Evolutionary conservation across 805 yeast genomes (phyloP), one percentile per base, ranked within the genome.

Genomic region (Jamesozyma jinghongensis): DNA sequence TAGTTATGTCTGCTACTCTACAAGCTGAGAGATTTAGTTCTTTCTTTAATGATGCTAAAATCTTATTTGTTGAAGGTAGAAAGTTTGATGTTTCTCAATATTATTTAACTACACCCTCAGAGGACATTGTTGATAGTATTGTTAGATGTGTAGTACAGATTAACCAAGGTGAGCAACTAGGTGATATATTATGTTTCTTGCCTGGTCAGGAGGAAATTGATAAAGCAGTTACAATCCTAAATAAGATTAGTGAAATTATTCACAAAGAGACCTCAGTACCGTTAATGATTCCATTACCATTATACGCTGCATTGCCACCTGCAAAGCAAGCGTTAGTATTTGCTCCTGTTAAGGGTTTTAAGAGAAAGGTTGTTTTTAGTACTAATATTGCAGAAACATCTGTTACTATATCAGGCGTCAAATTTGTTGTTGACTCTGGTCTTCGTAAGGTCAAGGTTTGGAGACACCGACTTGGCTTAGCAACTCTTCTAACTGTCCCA

Each of bases 171-270:
- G 96, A 92, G 57, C 84, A 75, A 14, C 38, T 55, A 27, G 98
- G 99, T 35, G 98, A 92, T 59, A 75, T 92, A n/a, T 63, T 92
- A 22, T 90, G 90, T 40, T 92, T 92, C 56, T 65, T 92, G 40
- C 88, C 97, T 0, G 98, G 98, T 46, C 98, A 92, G 61, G 98
- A 92, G 56, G 98, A 92, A 56, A 92, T 92, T 59, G 98, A 92
- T 58, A 81, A 81, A 50, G 81, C 84, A 12, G 86, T 77, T 1
- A 72, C 74, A 13, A 62, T 80, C 1, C 63, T 92, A 41, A 71
- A 67, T 40, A 71, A 73, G 30, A 53, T 81, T 17, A 73, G 88
- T 1, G 82, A 83, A 1, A 70, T 72, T 34, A 60, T 88, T 22
- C 85, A 90, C 0, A 74, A 69, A 43, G 81, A 77, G 18, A 42